A percentile compares a stretch with the other conserved stretches of the same genome.
These are phyloP conservation scores for Fraxinus sp. DNA, from an alignment of 305 asterid genomes.

Conservation along the genomic window DNA sequence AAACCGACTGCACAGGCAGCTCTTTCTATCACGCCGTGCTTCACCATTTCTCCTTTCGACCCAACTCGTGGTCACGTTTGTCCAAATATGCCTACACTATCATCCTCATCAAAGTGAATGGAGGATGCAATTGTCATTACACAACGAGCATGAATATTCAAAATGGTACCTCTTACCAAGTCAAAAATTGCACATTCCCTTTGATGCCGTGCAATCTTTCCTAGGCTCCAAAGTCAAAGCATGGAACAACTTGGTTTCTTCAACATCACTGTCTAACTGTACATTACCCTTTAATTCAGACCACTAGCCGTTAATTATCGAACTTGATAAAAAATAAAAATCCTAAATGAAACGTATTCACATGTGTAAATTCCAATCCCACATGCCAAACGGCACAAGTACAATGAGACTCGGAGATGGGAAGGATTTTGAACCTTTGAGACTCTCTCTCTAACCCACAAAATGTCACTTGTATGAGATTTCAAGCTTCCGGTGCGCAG, in stretches of 20 bases:
- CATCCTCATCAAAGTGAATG: not conserved
- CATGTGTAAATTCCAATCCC: not conserved
- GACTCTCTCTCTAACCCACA: not conserved
- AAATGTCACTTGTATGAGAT: constrained; percentile 23
- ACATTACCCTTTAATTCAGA: constrained; percentile 11
- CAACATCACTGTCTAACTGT: constrained; percentile 26
- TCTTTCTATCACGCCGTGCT: not conserved
- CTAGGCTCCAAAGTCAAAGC: constrained; percentile 44
- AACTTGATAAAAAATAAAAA: not conserved
- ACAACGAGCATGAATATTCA: constrained; percentile 6
- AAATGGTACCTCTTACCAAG: constrained; percentile 27
- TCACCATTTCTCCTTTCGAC: not conserved
- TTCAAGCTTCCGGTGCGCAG: not conserved
- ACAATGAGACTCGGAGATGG: constrained; percentile 48
- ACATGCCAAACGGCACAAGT: constrained; percentile 5
- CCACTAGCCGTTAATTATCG: constrained; percentile 22
- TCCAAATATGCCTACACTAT: not conserved
- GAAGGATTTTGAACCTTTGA: constrained; percentile 6
- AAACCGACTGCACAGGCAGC: not conserved
- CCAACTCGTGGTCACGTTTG: not conserved
- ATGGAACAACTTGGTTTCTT: constrained; percentile 9
- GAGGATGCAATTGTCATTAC: constrained; percentile 15
- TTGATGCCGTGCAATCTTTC: constrained; percentile 22
- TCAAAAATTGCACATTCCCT: constrained; percentile 38
- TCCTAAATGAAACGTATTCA: constrained; percentile 1